Percentiles rank a stretch among this genome's conserved stretches.
phyloP scores from a whole-genome alignment of 2,329 filamentous ascomycete species.

The Dothidotthia symphoricarpi region DNA sequence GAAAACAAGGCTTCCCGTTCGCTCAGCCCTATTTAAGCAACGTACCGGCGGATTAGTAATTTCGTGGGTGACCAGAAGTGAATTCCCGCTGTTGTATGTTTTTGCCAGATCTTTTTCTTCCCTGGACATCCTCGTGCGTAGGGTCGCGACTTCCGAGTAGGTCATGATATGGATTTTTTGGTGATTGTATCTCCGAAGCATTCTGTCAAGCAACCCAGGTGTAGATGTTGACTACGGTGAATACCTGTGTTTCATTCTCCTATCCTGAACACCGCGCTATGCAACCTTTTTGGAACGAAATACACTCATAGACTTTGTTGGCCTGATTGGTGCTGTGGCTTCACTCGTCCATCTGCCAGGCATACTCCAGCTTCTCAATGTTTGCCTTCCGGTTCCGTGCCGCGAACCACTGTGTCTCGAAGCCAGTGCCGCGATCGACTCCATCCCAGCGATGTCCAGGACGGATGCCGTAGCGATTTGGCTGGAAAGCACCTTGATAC shows the following conservation, averaged over 20 bases:
- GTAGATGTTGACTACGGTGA: too few relatives aligned
- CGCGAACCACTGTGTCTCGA: conserved; percentile 90
- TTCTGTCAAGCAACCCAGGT: too few relatives aligned
- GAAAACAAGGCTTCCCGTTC: too few relatives aligned
- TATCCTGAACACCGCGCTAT: conserved; percentile 8
- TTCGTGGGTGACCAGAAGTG: too few relatives aligned
- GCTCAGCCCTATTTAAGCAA: too few relatives aligned
- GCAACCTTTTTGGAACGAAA: neutral
- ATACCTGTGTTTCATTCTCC: neutral
- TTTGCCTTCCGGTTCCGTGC: conserved; percentile 75
- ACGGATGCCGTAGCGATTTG: conserved; percentile 90
- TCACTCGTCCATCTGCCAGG: conserved; percentile 93
- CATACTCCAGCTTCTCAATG: conserved; percentile 78
- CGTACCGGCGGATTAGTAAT: too few relatives aligned
- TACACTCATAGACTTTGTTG: neutral
- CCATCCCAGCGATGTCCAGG: conserved; percentile 97
- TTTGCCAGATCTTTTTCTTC: too few relatives aligned
- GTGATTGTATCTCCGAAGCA: too few relatives aligned
- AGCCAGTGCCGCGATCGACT: conserved; percentile 89
- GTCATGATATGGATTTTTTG: too few relatives aligned
- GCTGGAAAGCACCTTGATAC: conserved; percentile 77
- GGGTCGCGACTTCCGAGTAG: too few relatives aligned
- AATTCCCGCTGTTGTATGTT: too few relatives aligned
- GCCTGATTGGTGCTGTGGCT: neutral
- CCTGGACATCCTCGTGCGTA: too few relatives aligned